Conservation (phyloP, 768 basidiomycete genomes). For the Paxillus involutus region DNA sequence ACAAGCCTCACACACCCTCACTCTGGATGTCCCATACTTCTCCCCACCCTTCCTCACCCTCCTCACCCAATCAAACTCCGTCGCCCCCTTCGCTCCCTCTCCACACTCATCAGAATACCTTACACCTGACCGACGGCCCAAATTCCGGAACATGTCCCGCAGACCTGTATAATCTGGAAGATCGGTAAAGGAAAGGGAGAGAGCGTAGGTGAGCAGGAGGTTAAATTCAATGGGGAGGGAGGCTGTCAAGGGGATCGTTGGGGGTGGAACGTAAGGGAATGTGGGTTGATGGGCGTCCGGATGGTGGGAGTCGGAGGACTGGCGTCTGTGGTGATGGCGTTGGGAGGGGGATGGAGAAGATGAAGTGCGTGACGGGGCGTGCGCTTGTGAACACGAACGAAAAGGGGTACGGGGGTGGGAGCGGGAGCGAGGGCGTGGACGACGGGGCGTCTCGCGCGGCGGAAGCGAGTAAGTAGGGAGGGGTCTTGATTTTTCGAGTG, state of each 20-base stretch:
- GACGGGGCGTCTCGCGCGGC: slow-evolving; percentile 9
- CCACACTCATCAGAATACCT: slow-evolving; percentile 30
- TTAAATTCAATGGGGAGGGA: slow-evolving; percentile 82
- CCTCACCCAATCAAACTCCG: slow-evolving; percentile 47
- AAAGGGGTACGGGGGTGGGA: slow-evolving; percentile 18
- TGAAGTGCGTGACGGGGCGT: slow-evolving; percentile 6
- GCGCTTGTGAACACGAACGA: slow-evolving; percentile 9
- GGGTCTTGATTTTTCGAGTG: slow-evolving; percentile 16
- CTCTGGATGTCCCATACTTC: slow-evolving; percentile 24
- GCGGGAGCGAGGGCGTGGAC: slow-evolving; percentile 11
- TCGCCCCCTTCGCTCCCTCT: slow-evolving; percentile 15
- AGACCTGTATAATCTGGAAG: slow-evolving; percentile 87
- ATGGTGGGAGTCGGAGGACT: slow-evolving; percentile 19
- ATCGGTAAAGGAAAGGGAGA: slow-evolving; percentile 84
- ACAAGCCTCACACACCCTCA: slow-evolving; percentile 34
- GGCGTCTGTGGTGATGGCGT: slow-evolving; percentile 13
- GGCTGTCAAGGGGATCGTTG: slow-evolving; percentile 59
- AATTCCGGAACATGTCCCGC: slow-evolving; percentile 64
- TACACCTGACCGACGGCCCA: slow-evolving; percentile 54
- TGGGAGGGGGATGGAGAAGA: slow-evolving; percentile 16
- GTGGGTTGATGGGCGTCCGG: slow-evolving; percentile 13
- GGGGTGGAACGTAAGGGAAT: slow-evolving; percentile 5
- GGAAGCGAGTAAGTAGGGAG: neutral
- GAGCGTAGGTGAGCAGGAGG: slow-evolving; percentile 74
- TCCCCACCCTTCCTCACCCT: slow-evolving; percentile 30